Conservation (phyloP, 106 monocot species). For the Phalaenopsis equestris region DNA sequence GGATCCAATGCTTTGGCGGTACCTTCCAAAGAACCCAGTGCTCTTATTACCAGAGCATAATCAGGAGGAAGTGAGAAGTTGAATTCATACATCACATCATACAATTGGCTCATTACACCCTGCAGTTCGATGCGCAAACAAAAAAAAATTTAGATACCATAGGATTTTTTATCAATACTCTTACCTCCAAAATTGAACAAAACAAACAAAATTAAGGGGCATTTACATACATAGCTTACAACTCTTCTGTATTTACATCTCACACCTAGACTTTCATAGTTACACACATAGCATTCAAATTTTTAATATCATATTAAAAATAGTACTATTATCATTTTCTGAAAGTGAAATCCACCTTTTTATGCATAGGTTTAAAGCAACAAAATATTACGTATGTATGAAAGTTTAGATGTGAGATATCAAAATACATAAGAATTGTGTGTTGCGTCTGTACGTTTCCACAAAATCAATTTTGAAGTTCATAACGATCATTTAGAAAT, state of each 20-base stretch:
- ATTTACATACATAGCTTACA: no score
- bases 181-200: neutral
- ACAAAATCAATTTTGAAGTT: neutral
- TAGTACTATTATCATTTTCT: no score
- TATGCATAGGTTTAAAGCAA: no score
- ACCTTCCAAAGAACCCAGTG: constrained; percentile 91
- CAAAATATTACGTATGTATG: no score
- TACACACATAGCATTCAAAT: no score
- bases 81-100: constrained; percentile 96
- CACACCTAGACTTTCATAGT: no score
- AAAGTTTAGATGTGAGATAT: no score
- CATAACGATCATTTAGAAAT: neutral
- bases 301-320: no score
- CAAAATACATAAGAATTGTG: no score
- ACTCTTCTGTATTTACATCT: no score
- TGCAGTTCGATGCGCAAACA: constrained; percentile 15
- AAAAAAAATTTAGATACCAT: neutral
- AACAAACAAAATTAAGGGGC: neutral
- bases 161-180: neutral
- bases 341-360: no score
- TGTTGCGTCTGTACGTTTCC: no score
- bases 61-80: constrained; percentile 92
- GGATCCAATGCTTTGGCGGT: constrained; percentile 98
- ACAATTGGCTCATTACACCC: constrained; percentile 82
- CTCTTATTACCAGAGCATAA: constrained; percentile 89